These are phyloP conservation scores for Myxozyma kluyveri DNA, from an alignment of 805 yeast species.

Conservation along the genomic window DNA sequence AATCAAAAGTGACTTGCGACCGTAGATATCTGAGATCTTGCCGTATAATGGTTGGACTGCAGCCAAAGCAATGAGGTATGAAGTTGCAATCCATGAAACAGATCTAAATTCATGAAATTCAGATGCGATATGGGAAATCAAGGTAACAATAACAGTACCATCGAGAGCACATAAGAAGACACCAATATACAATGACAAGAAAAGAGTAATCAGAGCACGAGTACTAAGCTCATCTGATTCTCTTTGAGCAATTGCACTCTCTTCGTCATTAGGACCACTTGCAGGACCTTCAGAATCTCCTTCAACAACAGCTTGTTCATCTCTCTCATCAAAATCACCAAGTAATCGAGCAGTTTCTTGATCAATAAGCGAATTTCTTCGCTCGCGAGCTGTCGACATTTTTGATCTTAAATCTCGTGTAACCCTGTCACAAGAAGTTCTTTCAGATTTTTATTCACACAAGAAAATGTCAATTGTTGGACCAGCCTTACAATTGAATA, in stretches of 20 bases:
- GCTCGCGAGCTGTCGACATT: constrained; percentile 26
- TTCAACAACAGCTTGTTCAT: constrained; percentile 15
- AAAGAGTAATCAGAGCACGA: constrained; percentile 24
- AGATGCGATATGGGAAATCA: constrained; percentile 53
- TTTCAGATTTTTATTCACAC: too few species aligned
- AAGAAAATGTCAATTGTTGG: too few species aligned
- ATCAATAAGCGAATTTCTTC: constrained; percentile 25
- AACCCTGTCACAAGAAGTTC: too few species aligned
- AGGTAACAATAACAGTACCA: constrained; percentile 54
- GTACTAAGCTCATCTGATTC: constrained; percentile 26
- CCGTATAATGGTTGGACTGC: constrained; percentile 80
- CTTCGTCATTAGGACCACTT: neutral
- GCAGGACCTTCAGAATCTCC: constrained; percentile 7
- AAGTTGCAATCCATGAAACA: constrained; percentile 71
- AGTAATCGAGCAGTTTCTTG: constrained; percentile 50
- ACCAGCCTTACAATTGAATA: too few species aligned
- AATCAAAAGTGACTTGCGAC: constrained; percentile 25
- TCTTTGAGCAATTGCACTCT: constrained; percentile 14
- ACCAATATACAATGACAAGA: constrained; percentile 38
- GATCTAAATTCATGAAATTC: constrained; percentile 53
- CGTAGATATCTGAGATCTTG: constrained; percentile 42
- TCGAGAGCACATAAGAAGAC: constrained; percentile 52
- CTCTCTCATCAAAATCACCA: constrained; percentile 40
- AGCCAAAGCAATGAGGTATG: constrained; percentile 65
- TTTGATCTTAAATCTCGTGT: too few species aligned